Evolutionary conservation across 805 yeast genomes (phyloP), one percentile per base, ranked within the genome.

Genomic region (Lachancea fermentati): DNA sequence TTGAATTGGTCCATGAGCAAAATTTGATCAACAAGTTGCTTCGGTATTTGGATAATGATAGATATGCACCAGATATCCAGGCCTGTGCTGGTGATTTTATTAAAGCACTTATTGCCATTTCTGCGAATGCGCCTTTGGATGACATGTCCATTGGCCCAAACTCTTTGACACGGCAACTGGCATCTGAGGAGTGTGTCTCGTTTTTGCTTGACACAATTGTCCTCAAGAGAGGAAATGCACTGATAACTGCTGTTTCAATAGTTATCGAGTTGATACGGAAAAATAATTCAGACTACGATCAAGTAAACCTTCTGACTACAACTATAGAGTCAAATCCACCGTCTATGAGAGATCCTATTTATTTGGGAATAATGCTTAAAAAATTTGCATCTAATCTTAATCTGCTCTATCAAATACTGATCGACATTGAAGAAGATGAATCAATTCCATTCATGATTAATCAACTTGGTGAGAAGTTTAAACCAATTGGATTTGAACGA

Each of bases 261-360:
- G 78, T 93, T 11, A 91, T 93, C 47, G 98, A 93, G 61, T 73
- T 93, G 32, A 93, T 93, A 44, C 75, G 98, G 52, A 93, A 93
- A 57, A 93, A 93, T 58, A 93, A 93, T 58, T 86, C 96, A 0
- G 98, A 93, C 62, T 93, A 91, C 63, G 98, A 93, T 60, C 72
- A 79, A 26, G 79, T 85, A 30, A 86, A 93, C 49, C 81, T 93
- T 28, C 62, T 84, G 36, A 78, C 79, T 56, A 78, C 85, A 29
- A 78, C 88, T 1, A 57, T 84, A 39, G 89, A 85, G 38, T 75
- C 83, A 14, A 84, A 88, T 51, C 96, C 96, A 2, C 97, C 97
- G 9, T 79, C 82, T 8, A 76, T 85, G 17, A 71, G 96, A 40
- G 98, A 93, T 61, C 94, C 97, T 4, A 81, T 93, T 12, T 91